These are phyloP conservation scores for Glaciozyma martinii DNA, from an alignment of 768 basidiomycete genomes.

Conservation along the genomic window DNA sequence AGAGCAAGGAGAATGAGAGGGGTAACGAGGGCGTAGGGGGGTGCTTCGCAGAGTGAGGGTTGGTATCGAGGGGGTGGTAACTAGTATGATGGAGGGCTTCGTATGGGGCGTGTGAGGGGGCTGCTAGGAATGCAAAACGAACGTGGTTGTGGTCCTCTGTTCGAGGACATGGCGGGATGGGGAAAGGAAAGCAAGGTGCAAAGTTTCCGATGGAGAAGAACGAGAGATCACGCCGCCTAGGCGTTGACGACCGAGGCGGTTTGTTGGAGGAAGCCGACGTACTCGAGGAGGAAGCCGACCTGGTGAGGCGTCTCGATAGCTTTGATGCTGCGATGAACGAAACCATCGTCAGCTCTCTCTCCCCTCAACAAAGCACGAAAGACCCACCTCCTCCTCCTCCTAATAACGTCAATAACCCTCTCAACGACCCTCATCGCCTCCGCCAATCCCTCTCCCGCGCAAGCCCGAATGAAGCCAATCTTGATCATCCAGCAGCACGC, in stretches of 20 bases:
- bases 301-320: constrained; percentile 93
- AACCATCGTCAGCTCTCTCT: not conserved
- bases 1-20: too few species aligned
- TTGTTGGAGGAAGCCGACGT: constrained; percentile 53
- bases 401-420: constrained; percentile 60
- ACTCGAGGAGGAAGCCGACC: constrained; percentile 71
- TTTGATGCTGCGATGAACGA: constrained; percentile 44
- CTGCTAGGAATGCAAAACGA: too few species aligned
- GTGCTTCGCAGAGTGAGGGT: too few species aligned
- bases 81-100: too few species aligned
- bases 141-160: too few species aligned
- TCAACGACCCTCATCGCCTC: constrained; percentile 59
- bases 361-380: not conserved
- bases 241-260: not conserved
- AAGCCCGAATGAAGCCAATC: constrained; percentile 41
- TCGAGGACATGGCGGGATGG: too few species aligned
- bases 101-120: too few species aligned
- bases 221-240: not conserved
- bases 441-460: constrained; percentile 27
- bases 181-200: too few species aligned
- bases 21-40: too few species aligned
- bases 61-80: too few species aligned
- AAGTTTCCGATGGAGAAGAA: too few species aligned
- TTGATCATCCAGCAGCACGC: constrained; percentile 89
- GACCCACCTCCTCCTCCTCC: constrained; percentile 50